A percentile compares a stretch with the other conserved stretches of the same genome.
phyloP scores from a whole-genome alignment of 805 yeast genomes.

The Kluyveromyces wickerhamii region DNA sequence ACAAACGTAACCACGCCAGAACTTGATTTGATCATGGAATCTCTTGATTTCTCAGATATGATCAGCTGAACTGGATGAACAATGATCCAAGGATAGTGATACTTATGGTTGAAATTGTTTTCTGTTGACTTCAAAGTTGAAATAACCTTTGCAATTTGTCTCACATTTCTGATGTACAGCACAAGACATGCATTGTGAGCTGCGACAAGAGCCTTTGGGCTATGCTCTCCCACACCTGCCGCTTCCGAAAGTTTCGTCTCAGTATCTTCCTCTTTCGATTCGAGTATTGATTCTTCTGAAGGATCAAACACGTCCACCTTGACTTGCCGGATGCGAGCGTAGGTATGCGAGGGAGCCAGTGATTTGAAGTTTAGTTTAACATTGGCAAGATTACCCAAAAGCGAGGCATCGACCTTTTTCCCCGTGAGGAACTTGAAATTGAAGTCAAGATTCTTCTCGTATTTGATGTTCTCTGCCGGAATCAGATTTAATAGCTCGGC shows the following conservation, averaged over 20 bases:
- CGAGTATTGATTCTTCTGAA: too few species aligned
- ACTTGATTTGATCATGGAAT: background rate
- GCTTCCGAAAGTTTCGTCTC: background rate
- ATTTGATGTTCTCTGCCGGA: background rate
- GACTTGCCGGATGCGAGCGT: background rate
- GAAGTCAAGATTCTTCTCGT: too few species aligned
- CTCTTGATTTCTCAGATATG: background rate
- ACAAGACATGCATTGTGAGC: slow-evolving; percentile 1
- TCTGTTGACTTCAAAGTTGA: background rate
- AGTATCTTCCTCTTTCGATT: background rate
- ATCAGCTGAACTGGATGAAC: background rate
- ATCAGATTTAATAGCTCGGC: background rate
- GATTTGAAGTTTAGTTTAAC: background rate
- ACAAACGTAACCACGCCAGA: background rate
- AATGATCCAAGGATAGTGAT: slow-evolving; percentile 2
- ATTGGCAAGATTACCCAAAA: background rate
- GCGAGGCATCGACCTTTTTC: background rate
- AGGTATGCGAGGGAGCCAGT: background rate
- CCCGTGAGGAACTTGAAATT: too few species aligned
- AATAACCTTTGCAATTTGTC: background rate
- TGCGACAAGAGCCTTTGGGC: too few species aligned
- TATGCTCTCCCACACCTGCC: too few species aligned
- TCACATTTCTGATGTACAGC: background rate
- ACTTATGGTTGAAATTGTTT: background rate
- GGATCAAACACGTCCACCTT: background rate